Base-by-base conservation (phyloP, 108 stramenopile species). In the Asterionellopsis glacialis region DNA sequence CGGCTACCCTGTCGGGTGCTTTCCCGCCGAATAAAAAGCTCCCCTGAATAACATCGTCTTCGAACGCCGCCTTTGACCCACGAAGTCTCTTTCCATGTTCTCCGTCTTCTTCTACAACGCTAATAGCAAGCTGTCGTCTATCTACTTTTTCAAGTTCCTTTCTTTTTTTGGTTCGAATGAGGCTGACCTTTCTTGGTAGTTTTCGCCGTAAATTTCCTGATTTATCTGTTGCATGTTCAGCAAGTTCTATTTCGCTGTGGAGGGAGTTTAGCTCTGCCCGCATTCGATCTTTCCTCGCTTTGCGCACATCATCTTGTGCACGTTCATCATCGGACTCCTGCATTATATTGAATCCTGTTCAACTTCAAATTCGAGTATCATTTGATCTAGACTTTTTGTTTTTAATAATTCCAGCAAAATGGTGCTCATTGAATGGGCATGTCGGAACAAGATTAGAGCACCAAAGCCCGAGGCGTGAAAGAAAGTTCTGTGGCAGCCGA, bases 211-310 rank as follows among this genome's bases (percentile, higher is more conserved):
- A 52, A 40, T 84, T 76, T 21, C 90, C 90, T 9, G 56, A 53
- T 22, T 52, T 41, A n/a, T 38, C 57, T 12, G 52, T 72, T 25
- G 75, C 69, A 45, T 77, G 75, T 28, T 75, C 70, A 41, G 81
- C 81, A 18, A 93, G 58, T 57, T 89, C 86, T 77, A 89, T 81
- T 61, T 93, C 91, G 40, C 58, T 51, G 43, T 83, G 81, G 60
- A 92, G 65, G 44, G 59, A 56, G 13, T 69, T 68, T 24, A 88
- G 58, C 33, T 77, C 74, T 40, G 64, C 40, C 21, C 43, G 62
- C 72, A 73, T 66, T 18, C 51, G 23, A n/a, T 38, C 56, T 40
- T 57, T 57, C 28, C 9, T 18, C n/a, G 56, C 18, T 25, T n/a
- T 33, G 56, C 15, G 23, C 16, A n/a, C 27, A 10, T 57, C 39